Evolutionary conservation across 495 filamentous ascomycete species (phyloP).

Genomic region (Ascobolus immersus): DNA sequence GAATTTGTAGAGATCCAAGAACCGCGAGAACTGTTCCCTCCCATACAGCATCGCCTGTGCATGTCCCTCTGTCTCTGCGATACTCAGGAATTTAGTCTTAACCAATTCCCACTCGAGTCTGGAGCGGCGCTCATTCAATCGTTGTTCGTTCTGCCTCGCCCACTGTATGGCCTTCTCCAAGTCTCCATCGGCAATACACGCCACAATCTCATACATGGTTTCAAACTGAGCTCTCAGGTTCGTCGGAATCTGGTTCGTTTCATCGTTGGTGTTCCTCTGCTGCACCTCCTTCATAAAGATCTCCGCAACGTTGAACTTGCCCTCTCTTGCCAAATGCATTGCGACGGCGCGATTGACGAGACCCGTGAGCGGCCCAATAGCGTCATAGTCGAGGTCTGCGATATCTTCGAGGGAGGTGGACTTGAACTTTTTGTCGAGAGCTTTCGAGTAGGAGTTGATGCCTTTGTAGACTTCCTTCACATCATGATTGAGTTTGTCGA

Average conservation of each 20-base stretch:
- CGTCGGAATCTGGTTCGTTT: conserved; percentile 4
- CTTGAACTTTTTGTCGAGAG: conserved; percentile 63
- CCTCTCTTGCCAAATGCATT: conserved; percentile 88
- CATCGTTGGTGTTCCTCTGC: conserved; percentile 9
- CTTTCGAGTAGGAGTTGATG: conserved; percentile 56
- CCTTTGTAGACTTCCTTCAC: conserved; percentile 55
- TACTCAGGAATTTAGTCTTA: too few relatives aligned
- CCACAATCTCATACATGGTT: conserved; percentile 73
- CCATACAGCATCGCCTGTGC: conserved; percentile 47
- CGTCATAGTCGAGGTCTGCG: conserved; percentile 58
- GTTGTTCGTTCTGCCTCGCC: conserved; percentile 41
- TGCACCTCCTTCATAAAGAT: conserved; percentile 48
- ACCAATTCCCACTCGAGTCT: conserved; percentile 88
- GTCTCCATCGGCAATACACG: conserved; percentile 45
- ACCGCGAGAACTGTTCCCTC: conserved; percentile 33
- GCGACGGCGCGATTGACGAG: conserved; percentile 80
- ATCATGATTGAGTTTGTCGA: conserved; percentile 52
- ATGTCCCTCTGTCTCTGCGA: too few relatives aligned
- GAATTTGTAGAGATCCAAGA: conserved; percentile 37
- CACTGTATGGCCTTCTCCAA: conserved; percentile 64
- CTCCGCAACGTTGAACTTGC: conserved; percentile 64
- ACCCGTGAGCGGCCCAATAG: conserved; percentile 39
- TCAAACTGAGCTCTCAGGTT: conserved; percentile 55
- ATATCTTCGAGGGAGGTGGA: conserved; percentile 57
- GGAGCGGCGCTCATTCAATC: conserved; percentile 57